phyloP scores from a whole-genome alignment of 371 early-diverging fungal species.

The Mortierella sp. region DNA sequence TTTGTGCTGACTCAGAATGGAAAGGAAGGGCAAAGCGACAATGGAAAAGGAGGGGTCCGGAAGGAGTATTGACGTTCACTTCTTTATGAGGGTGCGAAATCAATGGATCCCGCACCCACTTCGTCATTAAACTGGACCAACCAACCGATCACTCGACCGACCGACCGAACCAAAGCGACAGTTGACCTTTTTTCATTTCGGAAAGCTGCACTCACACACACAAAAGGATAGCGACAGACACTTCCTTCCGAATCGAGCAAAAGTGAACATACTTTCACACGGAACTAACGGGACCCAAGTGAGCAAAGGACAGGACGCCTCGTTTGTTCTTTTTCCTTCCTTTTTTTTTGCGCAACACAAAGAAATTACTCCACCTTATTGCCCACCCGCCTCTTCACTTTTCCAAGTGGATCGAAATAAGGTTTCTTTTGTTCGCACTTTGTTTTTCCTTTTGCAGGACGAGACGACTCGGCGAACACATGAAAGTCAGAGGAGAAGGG shows the following conservation, averaged over 20 bases:
- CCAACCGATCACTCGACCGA: background rate
- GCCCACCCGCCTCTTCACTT: conserved; percentile 1
- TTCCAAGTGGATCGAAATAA: conserved; percentile 8
- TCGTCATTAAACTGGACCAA: background rate
- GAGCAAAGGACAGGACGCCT: background rate
- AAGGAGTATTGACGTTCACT: too few species aligned
- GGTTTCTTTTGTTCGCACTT: background rate
- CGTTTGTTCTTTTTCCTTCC: background rate
- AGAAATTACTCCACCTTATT: background rate
- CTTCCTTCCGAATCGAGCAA: conserved; percentile 4
- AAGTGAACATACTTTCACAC: background rate
- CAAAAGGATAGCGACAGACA: background rate
- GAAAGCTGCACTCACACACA: background rate
- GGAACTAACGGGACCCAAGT: background rate
- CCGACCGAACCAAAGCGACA: background rate
- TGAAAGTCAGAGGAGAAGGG: background rate
- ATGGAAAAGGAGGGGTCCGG: too few species aligned
- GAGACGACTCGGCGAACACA: conserved; percentile 1
- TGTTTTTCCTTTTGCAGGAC: background rate
- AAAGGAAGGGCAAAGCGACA: too few species aligned
- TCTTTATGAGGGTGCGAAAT: background rate
- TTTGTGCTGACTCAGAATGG: too few species aligned
- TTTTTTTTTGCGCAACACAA: background rate
- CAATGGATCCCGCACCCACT: background rate
- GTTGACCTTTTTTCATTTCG: background rate